A percentile compares a stretch with the other conserved stretches of the same genome.
These are phyloP conservation scores for Effrenium voratum DNA, from an alignment of 73 alveolate species.

Conservation along the genomic window DNA sequence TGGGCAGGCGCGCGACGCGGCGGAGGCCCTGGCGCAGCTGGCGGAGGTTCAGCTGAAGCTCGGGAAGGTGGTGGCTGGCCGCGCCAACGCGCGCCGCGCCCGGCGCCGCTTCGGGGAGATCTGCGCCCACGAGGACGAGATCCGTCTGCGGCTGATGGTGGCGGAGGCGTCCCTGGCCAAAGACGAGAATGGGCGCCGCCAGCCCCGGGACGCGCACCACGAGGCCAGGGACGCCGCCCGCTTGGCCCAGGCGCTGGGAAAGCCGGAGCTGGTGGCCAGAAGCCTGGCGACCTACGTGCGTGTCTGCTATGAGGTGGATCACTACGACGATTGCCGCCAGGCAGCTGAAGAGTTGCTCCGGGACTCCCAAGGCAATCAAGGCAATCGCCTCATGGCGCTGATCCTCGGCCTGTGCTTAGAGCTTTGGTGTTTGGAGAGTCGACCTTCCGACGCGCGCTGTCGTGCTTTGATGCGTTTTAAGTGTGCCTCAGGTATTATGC, in stretches of 20 bases:
- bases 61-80: constrained; percentile 42
- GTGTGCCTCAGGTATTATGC: constrained; percentile 38
- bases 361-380: neutral
- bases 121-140: constrained; percentile 41
- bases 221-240: neutral
- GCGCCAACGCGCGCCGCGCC: constrained; percentile 66
- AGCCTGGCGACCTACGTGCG: constrained; percentile 15
- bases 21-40: constrained; percentile 25
- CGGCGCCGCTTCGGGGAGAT: constrained; percentile 70
- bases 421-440: no score
- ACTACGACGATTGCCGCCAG: neutral
- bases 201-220: constrained; percentile 23
- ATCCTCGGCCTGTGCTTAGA: no score
- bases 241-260: neutral
- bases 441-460: no score
- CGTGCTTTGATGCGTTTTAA: no score
- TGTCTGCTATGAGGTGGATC: constrained; percentile 26
- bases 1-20: constrained; percentile 8
- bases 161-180: constrained; percentile 45
- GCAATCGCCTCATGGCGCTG: neutral
- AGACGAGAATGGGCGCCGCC: constrained; percentile 56
- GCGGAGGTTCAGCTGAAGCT: constrained; percentile 65
- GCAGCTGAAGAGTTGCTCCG: constrained; percentile 14
- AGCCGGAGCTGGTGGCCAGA: constrained; percentile 8
- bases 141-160: constrained; percentile 50